Evolutionary conservation across 257 asterid genomes (phyloP).

Genomic region (Solanum pennellii): DNA sequence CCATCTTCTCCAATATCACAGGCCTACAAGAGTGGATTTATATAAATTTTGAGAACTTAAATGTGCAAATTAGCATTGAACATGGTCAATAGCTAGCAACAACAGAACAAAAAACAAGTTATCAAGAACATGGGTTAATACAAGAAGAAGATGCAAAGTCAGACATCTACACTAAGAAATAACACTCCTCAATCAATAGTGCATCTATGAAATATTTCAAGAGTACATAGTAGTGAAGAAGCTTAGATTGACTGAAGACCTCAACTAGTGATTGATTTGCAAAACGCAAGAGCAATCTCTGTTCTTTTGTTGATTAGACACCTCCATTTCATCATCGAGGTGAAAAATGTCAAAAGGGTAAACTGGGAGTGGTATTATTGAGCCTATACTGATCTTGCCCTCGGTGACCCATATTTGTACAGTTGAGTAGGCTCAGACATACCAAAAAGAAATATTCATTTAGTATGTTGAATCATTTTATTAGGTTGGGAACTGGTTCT

Average conservation of each 20-base stretch:
- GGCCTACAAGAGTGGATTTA: constrained; percentile 34
- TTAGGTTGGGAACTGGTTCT: neutral
- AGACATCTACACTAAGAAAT: neutral
- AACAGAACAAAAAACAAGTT: neutral
- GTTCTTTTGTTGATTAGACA: neutral
- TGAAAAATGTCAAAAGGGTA: neutral
- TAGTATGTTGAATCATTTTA: neutral
- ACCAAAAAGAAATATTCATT: neutral
- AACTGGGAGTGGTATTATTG: neutral
- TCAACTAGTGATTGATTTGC: neutral
- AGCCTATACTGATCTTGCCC: neutral
- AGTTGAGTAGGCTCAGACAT: neutral
- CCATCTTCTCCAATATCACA: constrained; percentile 75
- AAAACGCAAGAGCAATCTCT: neutral
- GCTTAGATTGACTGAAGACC: neutral
- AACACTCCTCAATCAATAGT: neutral
- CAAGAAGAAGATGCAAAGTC: neutral
- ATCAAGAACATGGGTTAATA: neutral
- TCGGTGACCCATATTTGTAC: neutral
- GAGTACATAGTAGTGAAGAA: neutral
- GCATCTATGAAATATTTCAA: neutral
- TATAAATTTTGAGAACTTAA: neutral
- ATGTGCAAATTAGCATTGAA: neutral
- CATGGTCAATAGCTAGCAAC: neutral
- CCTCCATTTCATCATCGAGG: neutral